phyloP scores from a whole-genome alignment of 148 eudicot genomes.

The Spergularia bocconei region DNA sequence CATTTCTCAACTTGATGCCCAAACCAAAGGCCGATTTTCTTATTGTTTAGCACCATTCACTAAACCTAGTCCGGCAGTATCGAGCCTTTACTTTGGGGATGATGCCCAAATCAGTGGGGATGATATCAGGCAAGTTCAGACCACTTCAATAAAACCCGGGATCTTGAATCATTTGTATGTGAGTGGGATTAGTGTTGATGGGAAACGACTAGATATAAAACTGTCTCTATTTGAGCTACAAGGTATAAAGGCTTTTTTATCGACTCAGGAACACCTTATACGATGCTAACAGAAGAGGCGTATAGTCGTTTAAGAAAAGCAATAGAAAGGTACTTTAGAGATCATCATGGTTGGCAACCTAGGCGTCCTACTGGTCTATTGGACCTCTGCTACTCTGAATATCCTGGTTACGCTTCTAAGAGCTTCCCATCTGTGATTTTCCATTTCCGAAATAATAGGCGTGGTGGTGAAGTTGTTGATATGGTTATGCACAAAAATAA shows the following conservation, averaged over 20 bases:
- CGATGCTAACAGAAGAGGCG: background rate
- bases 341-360: constrained; percentile 11
- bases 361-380: too few relatives aligned
- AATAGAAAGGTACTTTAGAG: background rate
- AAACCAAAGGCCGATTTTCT: constrained; percentile 13
- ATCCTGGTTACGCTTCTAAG: background rate
- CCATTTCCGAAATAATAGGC: background rate
- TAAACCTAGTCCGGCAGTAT: background rate
- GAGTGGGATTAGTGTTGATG: constrained; percentile 5
- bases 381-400: constrained; percentile 2
- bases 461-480: background rate
- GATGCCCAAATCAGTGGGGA: constrained; percentile 14
- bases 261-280: constrained; percentile 12
- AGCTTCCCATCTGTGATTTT: background rate
- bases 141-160: background rate
- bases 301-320: constrained; percentile 5
- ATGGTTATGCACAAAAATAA: background rate
- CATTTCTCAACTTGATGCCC: constrained; percentile 11
- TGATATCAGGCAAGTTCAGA: background rate
- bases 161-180: background rate
- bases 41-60: constrained; percentile 1
- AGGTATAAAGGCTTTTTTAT: constrained; percentile 3
- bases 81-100: constrained; percentile 5
- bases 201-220: background rate
- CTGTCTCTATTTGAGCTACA: background rate